A percentile compares a stretch with the other conserved stretches of the same genome.
Evolutionary conservation across 768 basidiomycete genomes (phyloP).

Genomic region (Podaxis sp.): DNA sequence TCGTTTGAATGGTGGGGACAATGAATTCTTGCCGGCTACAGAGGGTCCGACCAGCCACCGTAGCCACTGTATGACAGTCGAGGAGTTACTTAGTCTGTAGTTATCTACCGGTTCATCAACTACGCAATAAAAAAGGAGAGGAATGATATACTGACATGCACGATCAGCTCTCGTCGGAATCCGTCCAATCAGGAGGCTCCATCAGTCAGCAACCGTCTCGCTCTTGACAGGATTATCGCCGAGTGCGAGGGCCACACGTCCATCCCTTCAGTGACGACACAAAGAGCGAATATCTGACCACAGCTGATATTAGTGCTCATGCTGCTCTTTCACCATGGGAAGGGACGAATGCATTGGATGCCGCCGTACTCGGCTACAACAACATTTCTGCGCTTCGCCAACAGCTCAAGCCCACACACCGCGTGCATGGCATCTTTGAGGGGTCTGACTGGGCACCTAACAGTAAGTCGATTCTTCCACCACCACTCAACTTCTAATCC

Average conservation of each 20-base stretch:
- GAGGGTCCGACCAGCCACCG: background rate
- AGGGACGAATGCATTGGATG: constrained; percentile 80
- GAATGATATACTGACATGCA: background rate
- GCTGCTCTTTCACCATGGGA: constrained; percentile 84
- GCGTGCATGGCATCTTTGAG: constrained; percentile 78
- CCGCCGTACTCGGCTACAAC: constrained; percentile 82
- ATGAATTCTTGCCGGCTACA: background rate
- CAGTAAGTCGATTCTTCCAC: constrained; percentile 39
- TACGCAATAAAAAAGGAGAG: background rate
- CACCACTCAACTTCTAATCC: background rate
- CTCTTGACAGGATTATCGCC: constrained; percentile 56
- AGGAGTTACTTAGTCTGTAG: background rate
- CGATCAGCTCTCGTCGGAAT: background rate
- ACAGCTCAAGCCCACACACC: constrained; percentile 74
- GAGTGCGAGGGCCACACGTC: constrained; percentile 79
- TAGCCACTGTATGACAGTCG: background rate
- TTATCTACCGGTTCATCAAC: background rate
- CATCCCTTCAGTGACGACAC: constrained; percentile 15
- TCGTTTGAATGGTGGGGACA: background rate
- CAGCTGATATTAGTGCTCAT: constrained; percentile 56
- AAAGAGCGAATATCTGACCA: background rate
- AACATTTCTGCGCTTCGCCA: constrained; percentile 80
- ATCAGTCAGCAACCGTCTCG: constrained; percentile 63
- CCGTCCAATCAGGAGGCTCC: constrained; percentile 33
- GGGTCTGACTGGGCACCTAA: constrained; percentile 77